A percentile compares a stretch with the other conserved stretches of the same genome.
Evolutionary conservation across 2,329 filamentous ascomycete genomes (phyloP).

Genomic region (Monilinia vaccinii-corymbosi): DNA sequence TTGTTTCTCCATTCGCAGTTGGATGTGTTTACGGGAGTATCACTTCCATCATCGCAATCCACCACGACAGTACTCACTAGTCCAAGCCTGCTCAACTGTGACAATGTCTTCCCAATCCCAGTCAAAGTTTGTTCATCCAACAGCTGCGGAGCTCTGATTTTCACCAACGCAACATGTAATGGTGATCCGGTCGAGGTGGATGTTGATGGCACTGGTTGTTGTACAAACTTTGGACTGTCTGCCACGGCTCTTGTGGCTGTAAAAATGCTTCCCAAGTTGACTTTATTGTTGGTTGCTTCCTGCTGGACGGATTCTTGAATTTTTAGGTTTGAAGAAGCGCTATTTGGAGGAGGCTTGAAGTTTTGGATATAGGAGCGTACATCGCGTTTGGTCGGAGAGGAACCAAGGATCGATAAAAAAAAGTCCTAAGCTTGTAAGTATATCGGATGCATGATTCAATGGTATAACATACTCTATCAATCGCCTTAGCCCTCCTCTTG

Average conservation of each 20-base stretch:
- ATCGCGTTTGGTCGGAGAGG: constrained; percentile 86
- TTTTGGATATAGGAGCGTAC: constrained; percentile 86
- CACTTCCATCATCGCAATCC: constrained; percentile 48
- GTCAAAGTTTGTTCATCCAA: constrained; percentile 59
- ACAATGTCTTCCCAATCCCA: constrained; percentile 74
- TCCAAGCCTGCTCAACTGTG: constrained; percentile 74
- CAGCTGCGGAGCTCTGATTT: constrained; percentile 64
- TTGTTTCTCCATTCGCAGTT: constrained; percentile 33
- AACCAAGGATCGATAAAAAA: constrained; percentile 76
- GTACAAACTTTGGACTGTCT: constrained; percentile 50
- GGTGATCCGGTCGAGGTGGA: constrained; percentile 23
- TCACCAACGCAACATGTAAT: constrained; percentile 76
- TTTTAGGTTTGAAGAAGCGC: constrained; percentile 18
- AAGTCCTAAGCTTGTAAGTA: constrained; percentile 55
- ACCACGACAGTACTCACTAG: constrained; percentile 75
- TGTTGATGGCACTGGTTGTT: constrained; percentile 33
- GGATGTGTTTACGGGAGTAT: constrained; percentile 16
- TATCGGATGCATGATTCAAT: neutral
- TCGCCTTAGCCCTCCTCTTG: constrained; percentile 39
- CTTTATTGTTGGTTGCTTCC: constrained; percentile 35
- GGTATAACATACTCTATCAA: constrained; percentile 37
- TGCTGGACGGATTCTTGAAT: neutral
- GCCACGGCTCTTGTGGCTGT: constrained; percentile 45
- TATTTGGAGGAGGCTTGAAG: constrained; percentile 46
- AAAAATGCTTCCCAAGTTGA: constrained; percentile 55